A percentile compares a stretch with the other conserved stretches of the same genome.
Evolutionary conservation across 1,139 yeast genomes (phyloP).

Genomic region (Pneumocystis canis): DNA sequence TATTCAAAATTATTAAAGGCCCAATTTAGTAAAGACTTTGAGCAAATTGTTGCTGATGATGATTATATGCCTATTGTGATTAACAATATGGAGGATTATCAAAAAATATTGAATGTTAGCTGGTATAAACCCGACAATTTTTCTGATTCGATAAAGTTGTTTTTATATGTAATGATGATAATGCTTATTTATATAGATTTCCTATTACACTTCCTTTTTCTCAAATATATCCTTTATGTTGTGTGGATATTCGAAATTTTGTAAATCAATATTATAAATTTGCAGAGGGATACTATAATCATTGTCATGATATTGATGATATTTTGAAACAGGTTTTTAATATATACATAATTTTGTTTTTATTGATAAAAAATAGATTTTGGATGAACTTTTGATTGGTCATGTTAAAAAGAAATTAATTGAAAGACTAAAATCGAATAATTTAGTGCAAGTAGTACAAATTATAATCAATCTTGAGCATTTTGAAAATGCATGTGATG

Average conservation of each 20-base stretch:
- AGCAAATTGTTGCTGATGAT: conserved; percentile 53
- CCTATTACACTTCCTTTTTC: conserved; percentile 82
- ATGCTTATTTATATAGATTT: conserved; percentile 23
- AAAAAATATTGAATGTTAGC: conserved; percentile 45
- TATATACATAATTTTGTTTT: conserved; percentile 17
- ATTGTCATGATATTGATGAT: conserved; percentile 35
- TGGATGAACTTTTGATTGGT: conserved; percentile 55
- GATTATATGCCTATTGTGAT: conserved; percentile 80
- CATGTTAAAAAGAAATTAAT: conserved; percentile 56
- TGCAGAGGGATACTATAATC: conserved; percentile 41
- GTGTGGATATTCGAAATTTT: conserved; percentile 56
- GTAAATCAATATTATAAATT: conserved; percentile 50
- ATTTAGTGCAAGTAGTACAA: conserved; percentile 84
- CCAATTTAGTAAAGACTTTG: conserved; percentile 49
- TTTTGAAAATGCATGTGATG: conserved; percentile 44
- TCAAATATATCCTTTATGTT: conserved; percentile 71
- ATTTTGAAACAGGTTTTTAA: conserved; percentile 4
- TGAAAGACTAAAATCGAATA: conserved; percentile 49
- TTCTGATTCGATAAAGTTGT: conserved; percentile 28
- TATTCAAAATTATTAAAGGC: conserved; percentile 43
- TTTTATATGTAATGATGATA: conserved; percentile 16
- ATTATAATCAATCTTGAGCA: conserved; percentile 77
- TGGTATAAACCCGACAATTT: conserved; percentile 49
- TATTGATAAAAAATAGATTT: conserved; percentile 26
- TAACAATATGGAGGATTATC: conserved; percentile 44